Evolutionary conservation across 176 grass and related monocot genomes (phyloP), one percentile per base, ranked within the genome.

Genomic region (Hordeum marinum): DNA sequence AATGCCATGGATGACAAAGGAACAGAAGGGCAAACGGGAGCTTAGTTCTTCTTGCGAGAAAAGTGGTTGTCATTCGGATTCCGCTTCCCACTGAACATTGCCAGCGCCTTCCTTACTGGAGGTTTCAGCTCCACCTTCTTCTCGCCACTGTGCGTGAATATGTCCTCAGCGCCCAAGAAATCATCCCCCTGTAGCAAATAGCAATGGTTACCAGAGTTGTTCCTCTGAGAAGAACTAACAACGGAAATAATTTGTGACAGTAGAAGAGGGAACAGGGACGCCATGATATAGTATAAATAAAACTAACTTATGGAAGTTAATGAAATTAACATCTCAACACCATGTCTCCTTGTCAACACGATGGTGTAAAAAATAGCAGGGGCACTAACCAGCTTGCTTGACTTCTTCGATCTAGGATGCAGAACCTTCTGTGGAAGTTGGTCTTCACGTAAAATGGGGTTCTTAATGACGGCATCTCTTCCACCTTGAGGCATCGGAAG

Each of bases 21-120:
- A 81, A 11, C 9, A 62, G 2, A 48, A 52, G n/a, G 29, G 8
- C 26, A 29, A 6, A 3, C 11, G 6, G 13, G 10, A 64, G 48
- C 45, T 83, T 79, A 99, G 55, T 62, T 79, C 83, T 88, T 96
- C 76, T 81, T 91, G 18, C 93, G 91, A 84, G 91, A 92, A 59
- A 96, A 99, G 84, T 99, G 96, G 55, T 99, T 99, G 78, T 99
- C 96, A 41, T 99, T 96, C 10, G 96, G 96, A 81, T 99, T 99
- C 85, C 88, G 90, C 63, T 89, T 99, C 64, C 96, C 96, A 65
- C 96, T 86, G 54, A 96, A 99, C 87, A 99, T 83, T 1, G 96
- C 73, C 17, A 94, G 86, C 26, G 94, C 91, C 74, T 99, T 96
- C 74, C 92, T 93, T 60, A 96, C 91, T 3, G 97, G 97, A 83